Evolutionary conservation across 805 yeast species (phyloP), one percentile per base, ranked within the genome.

Genomic region (Candida dajiaensis): DNA sequence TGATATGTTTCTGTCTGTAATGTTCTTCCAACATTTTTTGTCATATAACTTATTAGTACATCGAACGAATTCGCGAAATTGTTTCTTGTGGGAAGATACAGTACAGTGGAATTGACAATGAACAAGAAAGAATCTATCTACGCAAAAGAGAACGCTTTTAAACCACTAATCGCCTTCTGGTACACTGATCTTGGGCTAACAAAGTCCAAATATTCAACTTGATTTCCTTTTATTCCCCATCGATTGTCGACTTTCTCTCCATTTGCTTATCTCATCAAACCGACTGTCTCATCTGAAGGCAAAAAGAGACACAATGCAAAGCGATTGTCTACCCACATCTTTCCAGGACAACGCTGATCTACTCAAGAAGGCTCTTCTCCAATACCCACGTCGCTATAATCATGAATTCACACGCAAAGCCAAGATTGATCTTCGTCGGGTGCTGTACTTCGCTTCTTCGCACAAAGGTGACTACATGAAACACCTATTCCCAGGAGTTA

Each of bases 401-500:
- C 71, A 57, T 56, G 63, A 57, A 31, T 67, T 66, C 51, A 55
- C 55, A 8, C 59, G 54, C 49, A 41, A 57, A 1, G 64, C 64
- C 15, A 62, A 63, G 26, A 54, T 50, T n/a, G 60, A 60, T 15
- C 55, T 76, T 12, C 60, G 81, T 33, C 56, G 67, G n/a, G 66
- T 71, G 3, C 61, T 82, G 41, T 75, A 67, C 47, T 58, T 60
- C 19, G 66, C 74, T 2, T 69, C 75, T 6, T 67, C 83, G 0
- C 55, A 58, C 38, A 62, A 63, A 25, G 80, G 77, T 23, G 54
- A 61, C 39, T 70, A 69, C 56, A 48, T 73, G 47, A 51, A 61
- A 26, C 59, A 61, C 49, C 60, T 76, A 43, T 74, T 78, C 48
- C 66, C 70, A 4, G 61, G 58, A 13, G 50, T 43, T 15, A 57